Evolutionary conservation across 2,329 filamentous ascomycete genomes (phyloP), one percentile per base, ranked within the genome.

Genomic region (Bipolaris bicolor): DNA sequence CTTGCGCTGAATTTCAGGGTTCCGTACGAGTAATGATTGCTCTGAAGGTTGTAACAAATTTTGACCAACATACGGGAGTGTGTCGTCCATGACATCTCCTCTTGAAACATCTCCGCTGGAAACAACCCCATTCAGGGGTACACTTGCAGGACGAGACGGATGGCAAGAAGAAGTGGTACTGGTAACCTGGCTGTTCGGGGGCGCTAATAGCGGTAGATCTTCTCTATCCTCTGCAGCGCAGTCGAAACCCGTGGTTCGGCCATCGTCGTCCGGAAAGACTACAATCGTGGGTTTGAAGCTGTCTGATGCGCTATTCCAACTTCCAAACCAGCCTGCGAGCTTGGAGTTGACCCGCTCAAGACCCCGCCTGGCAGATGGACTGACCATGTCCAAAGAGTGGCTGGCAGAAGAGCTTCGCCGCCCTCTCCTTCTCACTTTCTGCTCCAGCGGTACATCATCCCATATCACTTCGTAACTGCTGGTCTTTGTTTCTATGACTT

Each of bases 331-430:
- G 22, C 72, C 66, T 2, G 62, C 58, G 6, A 76, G 64, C 49
- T 74, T 74, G 0, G 65, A 63, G 29, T 75, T 73, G 36, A 75
- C 69, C 7, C 67, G 61, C 13, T 73, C 66, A 3, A 76, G 63
- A 5, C 67, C 68, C 16, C 47, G 51, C n/a, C 58, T 44, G 33
- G 62, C 48, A 44, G 53, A 56, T 4, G 65, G 65, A 16, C 41
- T 50, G 13, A 58, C 26, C 11, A 55, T 57, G 43, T 62, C 48
- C 2, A 71, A 52, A 24, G 62, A 63, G 29, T 65, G 58, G 45
- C 61, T 64, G 22, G 68, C 66, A 33, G 65, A 62, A 7, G 65
- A 69, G 18, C 58, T 62, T n/a, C 63, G 63, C 55, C 64, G 53
- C n/a, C 16, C 45, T 20, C 40, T 46, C 7, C 10, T 11, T 7